phyloP scores from a whole-genome alignment of 1,139 yeast genomes.

The Debaryomycetaceae sp. region DNA sequence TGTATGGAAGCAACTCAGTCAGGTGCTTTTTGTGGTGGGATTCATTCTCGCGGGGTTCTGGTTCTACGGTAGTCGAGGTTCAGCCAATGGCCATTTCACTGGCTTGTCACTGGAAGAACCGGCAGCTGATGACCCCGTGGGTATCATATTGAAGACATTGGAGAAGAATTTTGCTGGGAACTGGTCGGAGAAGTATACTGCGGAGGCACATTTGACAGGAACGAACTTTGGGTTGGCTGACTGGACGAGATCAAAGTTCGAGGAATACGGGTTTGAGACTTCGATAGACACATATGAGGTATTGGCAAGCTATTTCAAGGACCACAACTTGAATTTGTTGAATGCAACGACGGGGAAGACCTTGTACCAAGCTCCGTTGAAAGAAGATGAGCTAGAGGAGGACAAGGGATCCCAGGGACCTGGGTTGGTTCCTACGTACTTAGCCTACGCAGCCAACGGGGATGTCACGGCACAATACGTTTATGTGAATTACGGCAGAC shows the following conservation, averaged over 20 bases:
- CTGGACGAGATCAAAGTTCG: constrained; percentile 61
- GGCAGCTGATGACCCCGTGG: constrained; percentile 10
- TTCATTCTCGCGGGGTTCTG: too few relatives aligned
- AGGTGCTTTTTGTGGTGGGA: too few relatives aligned
- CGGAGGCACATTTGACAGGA: constrained; percentile 71
- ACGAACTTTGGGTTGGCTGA: constrained; percentile 59
- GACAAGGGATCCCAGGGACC: constrained; percentile 61
- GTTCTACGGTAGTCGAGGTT: too few relatives aligned
- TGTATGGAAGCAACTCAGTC: too few relatives aligned
- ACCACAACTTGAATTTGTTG: constrained; percentile 43
- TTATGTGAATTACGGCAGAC: constrained; percentile 41
- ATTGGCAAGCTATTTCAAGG: constrained; percentile 51
- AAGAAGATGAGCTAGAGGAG: constrained; percentile 67
- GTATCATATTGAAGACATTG: constrained; percentile 33
- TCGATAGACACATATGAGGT: constrained; percentile 55
- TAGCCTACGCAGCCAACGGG: constrained; percentile 47
- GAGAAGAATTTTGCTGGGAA: constrained; percentile 48
- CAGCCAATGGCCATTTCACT: too few relatives aligned
- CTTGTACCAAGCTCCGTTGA: constrained; percentile 59
- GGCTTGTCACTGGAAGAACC: too few relatives aligned
- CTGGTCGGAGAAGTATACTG: constrained; percentile 55
- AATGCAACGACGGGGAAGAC: constrained; percentile 25
- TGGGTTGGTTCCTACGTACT: constrained; percentile 44
- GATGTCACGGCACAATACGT: constrained; percentile 45
- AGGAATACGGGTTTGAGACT: constrained; percentile 56